Evolutionary conservation across 2,329 filamentous ascomycete genomes (phyloP).

Genomic region (Trichoderma sp.): DNA sequence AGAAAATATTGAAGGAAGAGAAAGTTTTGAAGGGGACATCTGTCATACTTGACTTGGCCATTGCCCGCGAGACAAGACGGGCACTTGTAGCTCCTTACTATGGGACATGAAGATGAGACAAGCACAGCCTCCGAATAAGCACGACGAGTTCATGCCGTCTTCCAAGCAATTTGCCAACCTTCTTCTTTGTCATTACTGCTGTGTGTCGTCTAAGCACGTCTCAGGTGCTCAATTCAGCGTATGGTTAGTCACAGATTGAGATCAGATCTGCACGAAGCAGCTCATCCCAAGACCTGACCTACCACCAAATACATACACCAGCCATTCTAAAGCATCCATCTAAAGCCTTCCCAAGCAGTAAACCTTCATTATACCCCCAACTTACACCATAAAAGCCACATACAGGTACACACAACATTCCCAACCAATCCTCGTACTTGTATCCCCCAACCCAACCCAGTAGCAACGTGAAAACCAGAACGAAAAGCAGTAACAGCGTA

Average conservation of each 20-base stretch:
- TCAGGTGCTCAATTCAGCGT: not conserved
- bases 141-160: not conserved
- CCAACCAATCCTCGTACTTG: not conserved
- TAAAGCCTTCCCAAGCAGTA: not conserved
- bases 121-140: constrained; percentile 8
- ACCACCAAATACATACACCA: not conserved
- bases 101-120: constrained; percentile 7
- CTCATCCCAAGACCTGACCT: not conserved
- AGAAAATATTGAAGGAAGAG: too few species aligned
- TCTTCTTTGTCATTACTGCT: not conserved
- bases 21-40: not conserved
- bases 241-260: not conserved
- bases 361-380: not conserved
- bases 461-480: not conserved
- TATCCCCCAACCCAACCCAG: not conserved
- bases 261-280: not conserved
- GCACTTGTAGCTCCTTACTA: not conserved
- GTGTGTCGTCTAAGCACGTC: not conserved
- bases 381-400: not conserved
- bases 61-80: not conserved
- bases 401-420: not conserved
- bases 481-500: not conserved
- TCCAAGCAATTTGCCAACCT: not conserved
- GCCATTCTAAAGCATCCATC: not conserved
- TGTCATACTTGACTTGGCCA: not conserved